phyloP scores from a whole-genome alignment of 208 protist genomes.

The Acanthamoeba divionensis region DNA sequence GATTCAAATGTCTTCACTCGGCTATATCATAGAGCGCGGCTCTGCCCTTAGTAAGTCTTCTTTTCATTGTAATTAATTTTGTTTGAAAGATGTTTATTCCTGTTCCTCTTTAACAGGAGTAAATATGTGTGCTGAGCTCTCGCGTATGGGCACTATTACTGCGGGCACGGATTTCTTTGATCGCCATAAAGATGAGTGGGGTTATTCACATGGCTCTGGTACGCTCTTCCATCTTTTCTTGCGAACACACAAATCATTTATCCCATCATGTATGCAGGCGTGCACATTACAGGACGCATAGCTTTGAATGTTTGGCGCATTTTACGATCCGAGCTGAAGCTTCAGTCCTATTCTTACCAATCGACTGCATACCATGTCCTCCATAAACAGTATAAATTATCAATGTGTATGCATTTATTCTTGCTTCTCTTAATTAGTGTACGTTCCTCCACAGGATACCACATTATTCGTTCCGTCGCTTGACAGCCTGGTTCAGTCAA shows the following conservation, averaged over 20 bases:
- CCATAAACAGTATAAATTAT: conserved; percentile 47
- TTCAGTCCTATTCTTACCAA: conserved; percentile 74
- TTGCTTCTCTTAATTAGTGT: background rate
- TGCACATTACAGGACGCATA: conserved; percentile 75
- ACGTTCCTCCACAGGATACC: conserved; percentile 38
- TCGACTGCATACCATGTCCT: conserved; percentile 74
- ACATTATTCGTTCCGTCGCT: conserved; percentile 44
- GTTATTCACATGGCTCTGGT: conserved; percentile 63
- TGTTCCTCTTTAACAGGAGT: background rate
- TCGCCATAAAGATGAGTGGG: conserved; percentile 50
- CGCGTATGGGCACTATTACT: conserved; percentile 20
- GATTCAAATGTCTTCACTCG: conserved; percentile 14
- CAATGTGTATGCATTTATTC: background rate
- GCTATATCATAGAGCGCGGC: conserved; percentile 47
- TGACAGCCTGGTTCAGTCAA: conserved; percentile 67
- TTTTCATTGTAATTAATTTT: background rate
- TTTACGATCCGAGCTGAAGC: conserved; percentile 73
- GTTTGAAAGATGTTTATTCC: background rate
- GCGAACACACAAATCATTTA: background rate
- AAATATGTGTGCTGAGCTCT: conserved; percentile 54
- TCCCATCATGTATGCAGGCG: background rate
- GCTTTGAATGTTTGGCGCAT: conserved; percentile 82
- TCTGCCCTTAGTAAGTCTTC: background rate
- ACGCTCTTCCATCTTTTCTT: background rate
- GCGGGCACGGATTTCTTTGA: conserved; percentile 45